Base-by-base conservation (phyloP, 2,329 filamentous ascomycete genomes). In the Aphanocladium album region DNA sequence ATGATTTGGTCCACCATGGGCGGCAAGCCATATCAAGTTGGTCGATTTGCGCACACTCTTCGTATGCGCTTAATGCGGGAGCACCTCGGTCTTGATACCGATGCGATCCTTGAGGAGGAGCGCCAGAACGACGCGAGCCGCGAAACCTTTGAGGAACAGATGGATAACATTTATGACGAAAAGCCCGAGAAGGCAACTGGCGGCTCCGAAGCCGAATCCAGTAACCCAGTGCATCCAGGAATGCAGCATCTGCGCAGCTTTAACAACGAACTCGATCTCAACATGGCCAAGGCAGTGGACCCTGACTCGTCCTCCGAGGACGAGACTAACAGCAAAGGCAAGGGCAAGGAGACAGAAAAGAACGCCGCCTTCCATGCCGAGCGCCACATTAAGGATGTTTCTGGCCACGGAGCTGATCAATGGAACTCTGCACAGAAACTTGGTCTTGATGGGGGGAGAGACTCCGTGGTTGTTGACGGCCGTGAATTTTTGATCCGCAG, bases 11-110 rank as follows among this genome's bases (percentile, higher is more conserved):
- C 93, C 6, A 90, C 84, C 57, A 98, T 99, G 95, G 92, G 85
- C 56, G 93, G 93, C 41, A 81, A 89, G 68, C 90, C 92, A 5
- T 99, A 96, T 73, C 86, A 88, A 60, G 95, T 98, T 39, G 93
- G 92, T 47, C 87, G 91, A 27, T 99, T 97, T 73, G 90, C 95
- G 6, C 93, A 98, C 72, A 95, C 91, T 0, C 83, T 99, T 57
- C 91, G 95, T 33, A 87, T 97, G 79, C 89, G 95, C 27, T 80
- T 98, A 53, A 98, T 98, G 95, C 85, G 93, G 64, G 95, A 99
- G 74, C 95, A 99, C 77, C 80, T 99, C 33, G 95, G 95, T n/a
- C 79, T 98, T 43, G 93, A 98, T 70, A 91, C 96, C 4, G 95
- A 99, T 72, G 90, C 91, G 69, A 88, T 97, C 62, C 85, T 90